Evolutionary conservation across 1,284 basidiomycete genomes (phyloP).

Genomic region (Rhodofomes roseus): DNA sequence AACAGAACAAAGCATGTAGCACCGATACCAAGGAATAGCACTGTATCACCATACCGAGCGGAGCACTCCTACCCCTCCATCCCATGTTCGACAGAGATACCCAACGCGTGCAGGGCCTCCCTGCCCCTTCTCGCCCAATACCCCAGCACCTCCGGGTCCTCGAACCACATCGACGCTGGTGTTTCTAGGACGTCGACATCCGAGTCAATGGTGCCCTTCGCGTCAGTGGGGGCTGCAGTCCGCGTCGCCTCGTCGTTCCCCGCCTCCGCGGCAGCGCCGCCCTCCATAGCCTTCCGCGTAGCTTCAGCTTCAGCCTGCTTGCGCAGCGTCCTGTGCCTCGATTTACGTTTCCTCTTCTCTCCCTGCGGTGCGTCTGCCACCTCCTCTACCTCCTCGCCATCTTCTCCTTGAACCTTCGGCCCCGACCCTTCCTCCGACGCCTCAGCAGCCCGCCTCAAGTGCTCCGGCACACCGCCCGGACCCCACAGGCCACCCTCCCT

Average conservation of each 20-base stretch:
- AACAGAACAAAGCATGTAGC: background rate
- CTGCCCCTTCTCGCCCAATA: conserved; percentile 54
- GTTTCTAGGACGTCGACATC: background rate
- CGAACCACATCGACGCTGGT: conserved; percentile 49
- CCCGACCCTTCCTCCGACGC: too few relatives aligned
- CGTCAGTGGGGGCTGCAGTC: background rate
- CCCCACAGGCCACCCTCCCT: conserved; percentile 51
- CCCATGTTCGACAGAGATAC: conserved; percentile 45
- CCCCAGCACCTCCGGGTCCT: conserved; percentile 35
- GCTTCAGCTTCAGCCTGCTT: conserved; percentile 1
- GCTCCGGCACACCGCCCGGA: conserved; percentile 9
- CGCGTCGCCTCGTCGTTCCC: conserved; percentile 18
- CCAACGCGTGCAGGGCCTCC: conserved; percentile 42
- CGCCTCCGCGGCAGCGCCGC: background rate
- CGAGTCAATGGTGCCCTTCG: background rate
- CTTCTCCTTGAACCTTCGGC: too few relatives aligned
- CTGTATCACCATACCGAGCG: background rate
- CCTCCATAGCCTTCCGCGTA: background rate
- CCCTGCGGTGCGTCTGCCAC: background rate
- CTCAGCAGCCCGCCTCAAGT: background rate
- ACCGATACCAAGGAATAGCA: background rate
- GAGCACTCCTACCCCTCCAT: conserved; percentile 21
- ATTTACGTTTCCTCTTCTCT: conserved; percentile 13
- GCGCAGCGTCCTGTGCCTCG: conserved; percentile 5
- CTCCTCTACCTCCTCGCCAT: background rate